Conservation (phyloP, 345 rosid genomes). For the Viola odorata region DNA sequence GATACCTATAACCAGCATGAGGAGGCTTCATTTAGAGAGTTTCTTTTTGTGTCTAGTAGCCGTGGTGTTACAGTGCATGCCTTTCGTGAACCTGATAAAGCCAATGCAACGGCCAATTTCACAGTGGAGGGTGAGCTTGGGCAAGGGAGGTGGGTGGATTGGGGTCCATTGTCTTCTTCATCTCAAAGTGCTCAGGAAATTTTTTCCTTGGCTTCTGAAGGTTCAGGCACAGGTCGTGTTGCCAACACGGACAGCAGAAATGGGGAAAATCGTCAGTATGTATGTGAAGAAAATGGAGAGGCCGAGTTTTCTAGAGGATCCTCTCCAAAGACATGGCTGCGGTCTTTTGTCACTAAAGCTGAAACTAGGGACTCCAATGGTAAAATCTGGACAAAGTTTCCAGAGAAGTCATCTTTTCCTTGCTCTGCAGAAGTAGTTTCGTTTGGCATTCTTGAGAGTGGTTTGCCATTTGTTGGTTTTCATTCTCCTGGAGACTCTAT, state of each 20-base stretch:
- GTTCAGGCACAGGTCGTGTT: constrained; percentile 20
- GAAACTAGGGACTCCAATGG: constrained; percentile 60
- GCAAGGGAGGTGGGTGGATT: constrained; percentile 82
- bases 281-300: constrained; percentile 16
- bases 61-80: constrained; percentile 79
- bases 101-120: constrained; percentile 20
- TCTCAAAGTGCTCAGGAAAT: constrained; percentile 22
- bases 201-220: constrained; percentile 25
- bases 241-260: constrained; percentile 18
- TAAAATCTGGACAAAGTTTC: constrained; percentile 56
- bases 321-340: constrained; percentile 70
- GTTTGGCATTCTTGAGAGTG: constrained; percentile 50
- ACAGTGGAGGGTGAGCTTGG: constrained; percentile 35
- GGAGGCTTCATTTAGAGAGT: constrained; percentile 61
- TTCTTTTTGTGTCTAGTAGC: constrained; percentile 69
- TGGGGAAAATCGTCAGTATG: constrained; percentile 16
- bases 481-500: constrained; percentile 29
- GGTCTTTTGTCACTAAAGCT: constrained; percentile 55
- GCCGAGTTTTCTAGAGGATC: constrained; percentile 28
- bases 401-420: constrained; percentile 62
- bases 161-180: constrained; percentile 59
- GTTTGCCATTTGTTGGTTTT: constrained; percentile 37
- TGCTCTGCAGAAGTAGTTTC: constrained; percentile 75
- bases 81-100: constrained; percentile 42
- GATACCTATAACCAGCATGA: constrained; percentile 58